Percentiles rank a stretch among this genome's conserved stretches.
phyloP scores from a whole-genome alignment of 805 yeast species.

The Ogataea minuta region DNA sequence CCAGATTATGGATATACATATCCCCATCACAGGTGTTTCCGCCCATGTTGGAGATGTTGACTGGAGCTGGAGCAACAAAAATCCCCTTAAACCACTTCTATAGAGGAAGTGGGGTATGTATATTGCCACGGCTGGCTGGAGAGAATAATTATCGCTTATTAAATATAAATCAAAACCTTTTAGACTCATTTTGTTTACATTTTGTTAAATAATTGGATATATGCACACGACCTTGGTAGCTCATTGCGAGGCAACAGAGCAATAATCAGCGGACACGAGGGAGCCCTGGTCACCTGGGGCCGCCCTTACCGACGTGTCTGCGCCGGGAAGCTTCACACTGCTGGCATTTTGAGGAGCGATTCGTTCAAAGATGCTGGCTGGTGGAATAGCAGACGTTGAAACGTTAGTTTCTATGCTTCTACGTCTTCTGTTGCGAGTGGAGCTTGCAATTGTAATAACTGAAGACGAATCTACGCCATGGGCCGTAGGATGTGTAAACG shows the following conservation, averaged over 20 bases:
- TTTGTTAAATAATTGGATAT: conserved; percentile 8
- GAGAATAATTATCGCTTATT: not conserved
- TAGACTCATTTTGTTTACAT: conserved; percentile 16
- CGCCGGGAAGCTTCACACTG: conserved; percentile 12
- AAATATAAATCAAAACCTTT: conserved; percentile 10
- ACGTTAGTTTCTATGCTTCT: conserved; percentile 49
- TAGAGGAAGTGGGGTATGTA: conserved; percentile 4
- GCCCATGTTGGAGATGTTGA: conserved; percentile 18
- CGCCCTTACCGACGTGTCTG: conserved; percentile 5
- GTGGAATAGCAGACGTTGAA: conserved; percentile 67
- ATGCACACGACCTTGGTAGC: conserved; percentile 12
- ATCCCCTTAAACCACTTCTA: conserved; percentile 11
- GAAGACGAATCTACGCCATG: conserved; percentile 31
- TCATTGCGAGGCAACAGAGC: conserved; percentile 18
- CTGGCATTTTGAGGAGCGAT: conserved; percentile 29
- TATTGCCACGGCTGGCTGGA: conserved; percentile 4
- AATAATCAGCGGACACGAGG: conserved; percentile 18
- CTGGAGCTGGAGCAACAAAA: conserved; percentile 2
- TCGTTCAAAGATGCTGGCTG: conserved; percentile 67
- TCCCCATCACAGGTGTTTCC: conserved; percentile 50
- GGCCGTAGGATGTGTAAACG: conserved; percentile 5
- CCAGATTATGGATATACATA: conserved; percentile 51
- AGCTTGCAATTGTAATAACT: conserved; percentile 35
- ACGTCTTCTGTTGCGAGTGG: conserved; percentile 33
- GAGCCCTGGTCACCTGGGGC: conserved; percentile 21